Evolutionary conservation across 805 yeast genomes (phyloP), one percentile per base, ranked within the genome.

Genomic region (Ogataea ramenticola): DNA sequence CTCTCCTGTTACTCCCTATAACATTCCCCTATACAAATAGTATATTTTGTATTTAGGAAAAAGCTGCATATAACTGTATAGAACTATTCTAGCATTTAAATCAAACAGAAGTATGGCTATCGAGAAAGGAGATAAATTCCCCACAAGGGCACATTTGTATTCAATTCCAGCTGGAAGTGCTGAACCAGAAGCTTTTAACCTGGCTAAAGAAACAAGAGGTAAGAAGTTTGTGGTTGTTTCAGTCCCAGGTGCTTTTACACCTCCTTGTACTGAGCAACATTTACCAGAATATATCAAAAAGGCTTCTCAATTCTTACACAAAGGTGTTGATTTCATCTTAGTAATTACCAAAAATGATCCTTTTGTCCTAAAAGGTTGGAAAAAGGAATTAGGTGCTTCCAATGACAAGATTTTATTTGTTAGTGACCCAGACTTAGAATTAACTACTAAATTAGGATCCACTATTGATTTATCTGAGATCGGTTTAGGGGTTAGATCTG

Each of bases 211-310:
- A 40, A 57, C 65, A 32, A 52, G 60, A 47, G 61, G 62, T 41
- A 77, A 79, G 68, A 79, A 72, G 54, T 77, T 82, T 29, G 78
- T 85, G 36, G 68, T 86, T 53, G 86, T 87, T 29, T 73, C 84
- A 46, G 89, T 86, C 30, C 93, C 95, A 49, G 95, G 90, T 49
- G 93, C 95, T 11, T 86, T 85, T 72, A 85, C 95, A 24, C 95
- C 91, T 45, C 79, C 91, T 8, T 85, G 93, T 64, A 72, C 85
- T 40, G 77, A 73, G 41, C 70, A 75, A 54, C 93, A 84, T 64
- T 73, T 84, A 47, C 91, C 91, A 45, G 86, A 80, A 21, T 82
- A 67, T 67, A 61, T 82, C 46, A 57, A 66, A 46, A 67, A 77
- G 49, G 60, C 74, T 43, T 60, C 59, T 16, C 73, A 75, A 43